Conservation (phyloP, 495 filamentous ascomycete genomes). For the Hypoxylon perforatum region DNA sequence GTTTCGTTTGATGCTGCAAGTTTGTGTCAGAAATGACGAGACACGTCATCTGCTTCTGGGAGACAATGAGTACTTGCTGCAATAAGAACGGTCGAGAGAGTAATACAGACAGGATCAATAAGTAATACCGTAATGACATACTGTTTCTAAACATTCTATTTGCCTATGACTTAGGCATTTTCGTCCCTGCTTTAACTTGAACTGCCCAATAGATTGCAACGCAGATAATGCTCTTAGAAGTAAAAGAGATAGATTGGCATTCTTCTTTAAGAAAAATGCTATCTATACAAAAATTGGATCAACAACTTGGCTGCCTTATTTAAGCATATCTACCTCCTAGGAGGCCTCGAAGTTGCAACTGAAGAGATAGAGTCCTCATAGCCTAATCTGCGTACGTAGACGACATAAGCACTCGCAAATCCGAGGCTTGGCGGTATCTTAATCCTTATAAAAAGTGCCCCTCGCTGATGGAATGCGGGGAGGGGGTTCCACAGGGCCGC, state of each 20-base stretch:
- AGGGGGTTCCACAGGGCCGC: background rate
- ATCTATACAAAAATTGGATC: background rate
- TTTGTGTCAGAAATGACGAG: constrained; percentile 18
- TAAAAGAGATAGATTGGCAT: background rate
- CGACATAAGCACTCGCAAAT: too few species aligned
- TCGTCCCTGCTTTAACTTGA: too few species aligned
- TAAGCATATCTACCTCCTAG: background rate
- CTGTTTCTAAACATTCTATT: too few species aligned
- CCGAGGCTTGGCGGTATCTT: too few species aligned
- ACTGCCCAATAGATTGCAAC: too few species aligned
- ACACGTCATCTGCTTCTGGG: constrained; percentile 18
- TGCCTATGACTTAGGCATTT: too few species aligned
- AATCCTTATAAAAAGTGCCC: background rate
- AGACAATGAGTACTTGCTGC: constrained; percentile 13
- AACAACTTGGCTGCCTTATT: background rate
- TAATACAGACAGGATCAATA: constrained; percentile 10
- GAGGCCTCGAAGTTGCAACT: background rate
- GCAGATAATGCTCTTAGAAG: background rate
- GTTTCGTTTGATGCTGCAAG: constrained; percentile 26
- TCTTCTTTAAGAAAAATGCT: too few species aligned
- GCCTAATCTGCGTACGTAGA: constrained; percentile 2
- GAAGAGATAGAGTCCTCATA: background rate
- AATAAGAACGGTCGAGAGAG: background rate
- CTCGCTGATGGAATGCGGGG: background rate
- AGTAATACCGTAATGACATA: constrained; percentile 24